Evolutionary conservation across 2,329 filamentous ascomycete genomes (phyloP).

Genomic region (Zymoseptoria pseudotritici): DNA sequence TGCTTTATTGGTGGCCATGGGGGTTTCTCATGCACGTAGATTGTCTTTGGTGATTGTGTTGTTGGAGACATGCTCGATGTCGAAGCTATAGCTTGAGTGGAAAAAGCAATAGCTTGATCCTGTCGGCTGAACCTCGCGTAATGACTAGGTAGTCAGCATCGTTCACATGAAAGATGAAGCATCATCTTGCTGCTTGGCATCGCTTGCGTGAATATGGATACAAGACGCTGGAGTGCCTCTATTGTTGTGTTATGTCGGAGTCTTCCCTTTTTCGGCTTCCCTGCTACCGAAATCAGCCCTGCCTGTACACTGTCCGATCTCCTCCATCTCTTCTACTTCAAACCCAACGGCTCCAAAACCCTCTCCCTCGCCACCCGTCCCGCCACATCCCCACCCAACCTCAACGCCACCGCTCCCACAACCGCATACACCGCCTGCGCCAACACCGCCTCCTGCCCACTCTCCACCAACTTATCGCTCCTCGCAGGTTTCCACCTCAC

Average conservation of each 20-base stretch:
- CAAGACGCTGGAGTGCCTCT: no score
- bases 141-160: no score
- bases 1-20: neutral
- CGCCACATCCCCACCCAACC: constrained; percentile 73
- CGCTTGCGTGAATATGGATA: no score
- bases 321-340: constrained; percentile 46
- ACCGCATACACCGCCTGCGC: constrained; percentile 76
- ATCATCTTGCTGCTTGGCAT: no score
- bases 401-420: constrained; percentile 80
- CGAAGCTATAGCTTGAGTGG: neutral
- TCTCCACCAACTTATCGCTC: constrained; percentile 61
- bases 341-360: constrained; percentile 51
- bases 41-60: neutral
- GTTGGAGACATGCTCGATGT: neutral
- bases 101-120: neutral
- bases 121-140: neutral
- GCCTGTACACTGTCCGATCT: no score
- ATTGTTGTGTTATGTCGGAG: no score
- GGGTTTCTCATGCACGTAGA: neutral
- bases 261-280: no score
- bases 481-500: constrained; percentile 82
- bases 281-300: no score
- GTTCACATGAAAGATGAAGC: no score
- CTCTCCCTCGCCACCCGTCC: constrained; percentile 67
- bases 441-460: constrained; percentile 68